Evolutionary conservation across 2,329 filamentous ascomycete species (phyloP).

Genomic region (Aspergillus quadrilineatus): DNA sequence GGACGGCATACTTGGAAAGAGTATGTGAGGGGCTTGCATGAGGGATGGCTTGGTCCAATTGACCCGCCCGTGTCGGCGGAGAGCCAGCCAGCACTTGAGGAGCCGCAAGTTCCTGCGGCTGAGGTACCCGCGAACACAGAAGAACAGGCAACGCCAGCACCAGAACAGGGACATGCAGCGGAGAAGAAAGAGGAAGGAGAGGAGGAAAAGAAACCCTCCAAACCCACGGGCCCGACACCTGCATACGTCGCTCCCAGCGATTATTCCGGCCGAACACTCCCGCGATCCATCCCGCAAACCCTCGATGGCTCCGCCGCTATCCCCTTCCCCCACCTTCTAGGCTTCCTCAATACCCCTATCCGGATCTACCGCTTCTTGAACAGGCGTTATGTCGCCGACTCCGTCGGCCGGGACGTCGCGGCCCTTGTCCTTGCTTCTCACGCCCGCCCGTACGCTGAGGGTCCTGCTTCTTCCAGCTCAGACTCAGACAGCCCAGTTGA

Average conservation of each 20-base stretch:
- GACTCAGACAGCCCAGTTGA: conserved; percentile 22
- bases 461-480: conserved; percentile 15
- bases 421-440: conserved; percentile 68
- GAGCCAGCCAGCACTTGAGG: conserved; percentile 20
- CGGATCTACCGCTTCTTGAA: conserved; percentile 86
- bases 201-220: conserved; percentile 49
- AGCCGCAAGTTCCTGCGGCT: conserved; percentile 10
- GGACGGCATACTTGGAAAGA: conserved; percentile 97
- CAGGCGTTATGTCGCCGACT: conserved; percentile 76
- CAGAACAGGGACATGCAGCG: conserved; percentile 31
- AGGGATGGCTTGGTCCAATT: conserved; percentile 91
- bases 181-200: conserved; percentile 46
- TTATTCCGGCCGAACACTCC: conserved; percentile 67
- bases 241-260: conserved; percentile 72
- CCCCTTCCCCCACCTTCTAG: conserved; percentile 83
- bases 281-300: conserved; percentile 64
- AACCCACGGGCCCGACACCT: conserved; percentile 59
- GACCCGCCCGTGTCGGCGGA: conserved; percentile 42
- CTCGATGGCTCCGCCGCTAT: conserved; percentile 73
- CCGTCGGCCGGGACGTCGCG: conserved; percentile 82
- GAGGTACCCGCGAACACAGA: conserved; percentile 20
- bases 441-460: conserved; percentile 41
- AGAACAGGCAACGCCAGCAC: not conserved
- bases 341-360: conserved; percentile 85
- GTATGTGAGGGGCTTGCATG: conserved; percentile 87